Evolutionary conservation across 768 basidiomycete genomes (phyloP).

Genomic region (Suillus weaverae): DNA sequence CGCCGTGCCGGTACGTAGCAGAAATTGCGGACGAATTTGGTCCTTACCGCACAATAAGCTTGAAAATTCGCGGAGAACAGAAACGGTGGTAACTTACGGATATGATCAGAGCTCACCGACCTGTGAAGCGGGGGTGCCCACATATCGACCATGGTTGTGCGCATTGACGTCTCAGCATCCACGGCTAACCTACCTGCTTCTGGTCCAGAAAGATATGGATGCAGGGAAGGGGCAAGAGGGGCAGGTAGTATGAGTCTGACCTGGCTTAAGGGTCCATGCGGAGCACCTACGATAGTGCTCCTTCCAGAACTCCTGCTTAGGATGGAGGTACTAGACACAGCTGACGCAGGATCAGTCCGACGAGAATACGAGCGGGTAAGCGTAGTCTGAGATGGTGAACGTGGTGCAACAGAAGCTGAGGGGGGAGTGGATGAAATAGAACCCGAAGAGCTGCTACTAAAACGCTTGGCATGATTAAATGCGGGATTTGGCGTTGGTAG

Average conservation of each 20-base stretch:
- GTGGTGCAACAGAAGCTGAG: conserved; percentile 16
- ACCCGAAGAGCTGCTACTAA: conserved; percentile 11
- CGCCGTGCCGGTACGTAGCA: neutral
- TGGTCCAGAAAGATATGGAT: conserved; percentile 15
- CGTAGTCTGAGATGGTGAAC: conserved; percentile 12
- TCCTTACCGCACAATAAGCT: conserved; percentile 7
- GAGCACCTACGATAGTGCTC: conserved; percentile 51
- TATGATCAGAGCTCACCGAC: conserved; percentile 9
- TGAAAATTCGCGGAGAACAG: neutral
- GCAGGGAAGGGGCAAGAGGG: conserved; percentile 53
- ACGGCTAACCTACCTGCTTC: conserved; percentile 11
- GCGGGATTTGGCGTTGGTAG: conserved; percentile 5
- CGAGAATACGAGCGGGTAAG: conserved; percentile 16
- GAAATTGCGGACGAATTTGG: neutral
- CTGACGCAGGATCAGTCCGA: conserved; percentile 38
- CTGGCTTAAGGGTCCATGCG: conserved; percentile 60
- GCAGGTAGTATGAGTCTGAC: conserved; percentile 69
- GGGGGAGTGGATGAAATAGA: conserved; percentile 23
- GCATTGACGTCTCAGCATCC: conserved; percentile 17
- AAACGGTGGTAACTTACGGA: conserved; percentile 7
- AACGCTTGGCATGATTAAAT: conserved; percentile 4
- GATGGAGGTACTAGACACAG: conserved; percentile 37
- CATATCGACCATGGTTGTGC: conserved; percentile 35
- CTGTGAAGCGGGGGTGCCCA: conserved; percentile 33
- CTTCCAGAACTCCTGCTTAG: conserved; percentile 30